These are phyloP conservation scores for Filosporella fistucella DNA, from an alignment of 495 filamentous ascomycete genomes.

Conservation along the genomic window DNA sequence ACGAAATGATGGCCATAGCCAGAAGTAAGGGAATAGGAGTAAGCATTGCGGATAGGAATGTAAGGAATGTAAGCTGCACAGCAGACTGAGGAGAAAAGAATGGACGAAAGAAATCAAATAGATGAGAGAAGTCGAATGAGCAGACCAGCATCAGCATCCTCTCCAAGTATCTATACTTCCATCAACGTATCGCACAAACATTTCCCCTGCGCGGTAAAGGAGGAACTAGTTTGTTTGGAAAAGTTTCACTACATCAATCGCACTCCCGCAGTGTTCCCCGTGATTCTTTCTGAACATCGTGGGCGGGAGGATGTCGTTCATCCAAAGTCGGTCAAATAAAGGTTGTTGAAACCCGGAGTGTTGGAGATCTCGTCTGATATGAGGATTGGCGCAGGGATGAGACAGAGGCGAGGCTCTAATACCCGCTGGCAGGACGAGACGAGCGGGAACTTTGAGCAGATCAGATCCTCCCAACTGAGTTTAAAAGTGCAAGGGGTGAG, in stretches of 20 bases:
- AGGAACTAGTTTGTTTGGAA: constrained; percentile 3
- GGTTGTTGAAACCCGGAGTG: constrained; percentile 14
- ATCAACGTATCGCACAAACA: too few species aligned
- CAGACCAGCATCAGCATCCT: too few species aligned
- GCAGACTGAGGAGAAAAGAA: constrained; percentile 8
- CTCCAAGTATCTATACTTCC: too few species aligned
- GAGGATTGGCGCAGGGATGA: constrained; percentile 5
- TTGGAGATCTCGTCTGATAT: constrained; percentile 15
- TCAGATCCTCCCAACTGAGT: too few species aligned
- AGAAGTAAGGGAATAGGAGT: constrained; percentile 16
- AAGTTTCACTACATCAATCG: constrained; percentile 14
- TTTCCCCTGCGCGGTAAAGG: constrained; percentile 8
- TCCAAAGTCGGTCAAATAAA: constrained; percentile 3
- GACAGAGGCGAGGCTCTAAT: constrained; percentile 2
- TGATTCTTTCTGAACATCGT: background rate
- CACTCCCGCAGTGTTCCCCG: background rate
- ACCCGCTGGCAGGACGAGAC: too few species aligned
- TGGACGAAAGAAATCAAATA: constrained; percentile 2
- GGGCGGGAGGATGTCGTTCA: constrained; percentile 6
- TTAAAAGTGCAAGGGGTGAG: too few species aligned
- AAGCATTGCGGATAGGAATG: constrained; percentile 15
- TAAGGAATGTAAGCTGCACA: constrained; percentile 19
- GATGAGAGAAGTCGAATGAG: too few species aligned
- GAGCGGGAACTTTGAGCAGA: too few species aligned
- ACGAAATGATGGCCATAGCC: constrained; percentile 6